phyloP scores from a whole-genome alignment of 345 rosid genomes.

The Eutrema heterophyllum region DNA sequence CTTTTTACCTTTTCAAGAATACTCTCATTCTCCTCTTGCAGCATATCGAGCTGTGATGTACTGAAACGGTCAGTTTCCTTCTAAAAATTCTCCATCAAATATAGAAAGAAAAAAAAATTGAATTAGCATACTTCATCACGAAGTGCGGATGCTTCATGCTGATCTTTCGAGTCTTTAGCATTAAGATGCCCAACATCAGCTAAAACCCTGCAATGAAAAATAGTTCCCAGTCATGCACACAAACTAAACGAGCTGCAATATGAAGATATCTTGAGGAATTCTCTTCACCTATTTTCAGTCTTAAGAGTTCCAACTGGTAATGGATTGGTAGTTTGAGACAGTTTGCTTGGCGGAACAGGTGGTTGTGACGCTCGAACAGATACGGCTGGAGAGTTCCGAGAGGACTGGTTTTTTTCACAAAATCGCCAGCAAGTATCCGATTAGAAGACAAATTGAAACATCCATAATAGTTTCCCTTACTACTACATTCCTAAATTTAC shows the following conservation, averaged over 20 bases:
- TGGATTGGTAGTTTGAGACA: conserved; percentile 33
- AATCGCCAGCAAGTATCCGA: neutral
- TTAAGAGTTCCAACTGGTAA: conserved; percentile 66
- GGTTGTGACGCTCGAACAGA: conserved; percentile 49
- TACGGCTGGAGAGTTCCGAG: conserved; percentile 45
- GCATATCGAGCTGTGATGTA: conserved; percentile 74
- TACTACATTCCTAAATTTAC: neutral
- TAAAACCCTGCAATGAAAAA: conserved; percentile 48
- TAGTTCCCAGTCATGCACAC: neutral
- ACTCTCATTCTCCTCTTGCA: conserved; percentile 82
- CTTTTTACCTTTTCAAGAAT: conserved; percentile 57
- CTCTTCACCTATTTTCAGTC: conserved; percentile 55
- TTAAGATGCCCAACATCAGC: conserved; percentile 45
- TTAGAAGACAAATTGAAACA: conserved; percentile 10
- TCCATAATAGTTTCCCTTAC: neutral
- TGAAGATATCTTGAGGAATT: neutral
- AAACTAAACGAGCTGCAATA: conserved; percentile 14
- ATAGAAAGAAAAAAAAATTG: neutral
- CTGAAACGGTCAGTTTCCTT: conserved; percentile 12
- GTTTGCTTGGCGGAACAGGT: conserved; percentile 54
- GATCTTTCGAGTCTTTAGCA: conserved; percentile 45
- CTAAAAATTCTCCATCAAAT: neutral
- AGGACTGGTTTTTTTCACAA: conserved; percentile 35
- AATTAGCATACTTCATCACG: conserved; percentile 73
- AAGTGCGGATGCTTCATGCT: conserved; percentile 85